Conservation (phyloP, 805 yeast genomes). For the Torulaspora gathmanii region DNA sequence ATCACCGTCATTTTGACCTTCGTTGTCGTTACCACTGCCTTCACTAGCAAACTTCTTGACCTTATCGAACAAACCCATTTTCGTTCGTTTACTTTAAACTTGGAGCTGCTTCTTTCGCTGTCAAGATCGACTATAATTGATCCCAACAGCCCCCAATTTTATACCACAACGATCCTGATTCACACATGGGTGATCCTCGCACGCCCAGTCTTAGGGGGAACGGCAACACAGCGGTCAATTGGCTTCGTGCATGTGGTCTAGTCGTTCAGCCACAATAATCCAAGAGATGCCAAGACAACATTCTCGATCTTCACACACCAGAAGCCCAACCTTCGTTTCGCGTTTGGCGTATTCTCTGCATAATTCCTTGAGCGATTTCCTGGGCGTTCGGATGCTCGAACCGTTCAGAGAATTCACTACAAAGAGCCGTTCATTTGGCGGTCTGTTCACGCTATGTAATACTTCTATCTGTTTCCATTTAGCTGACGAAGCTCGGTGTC, state of each 20-base stretch:
- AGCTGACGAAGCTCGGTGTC: not conserved
- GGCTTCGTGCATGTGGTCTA: not conserved
- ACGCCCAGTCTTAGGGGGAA: not conserved
- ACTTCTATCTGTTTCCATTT: not conserved
- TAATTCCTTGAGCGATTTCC: not conserved
- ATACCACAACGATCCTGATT: not conserved
- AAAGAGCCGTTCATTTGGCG: not conserved
- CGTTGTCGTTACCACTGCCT: slow-evolving; percentile 14
- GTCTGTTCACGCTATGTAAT: not conserved
- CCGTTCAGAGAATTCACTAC: not conserved
- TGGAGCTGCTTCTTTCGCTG: not conserved
- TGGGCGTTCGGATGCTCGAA: not conserved
- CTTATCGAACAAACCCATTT: slow-evolving; percentile 44
- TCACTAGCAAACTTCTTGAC: slow-evolving; percentile 37
- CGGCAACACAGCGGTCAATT: not conserved
- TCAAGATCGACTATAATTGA: not conserved
- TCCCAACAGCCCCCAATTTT: not conserved
- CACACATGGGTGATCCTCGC: too few species aligned
- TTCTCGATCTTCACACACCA: not conserved
- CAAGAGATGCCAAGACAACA: not conserved
- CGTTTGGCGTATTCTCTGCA: not conserved
- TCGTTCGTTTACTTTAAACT: not conserved
- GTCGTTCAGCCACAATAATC: not conserved
- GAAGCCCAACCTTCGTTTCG: not conserved
- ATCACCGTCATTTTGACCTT: slow-evolving; percentile 27